Evolutionary conservation across 1,284 basidiomycete genomes (phyloP).

Genomic region (Fomitopsis betulina): DNA sequence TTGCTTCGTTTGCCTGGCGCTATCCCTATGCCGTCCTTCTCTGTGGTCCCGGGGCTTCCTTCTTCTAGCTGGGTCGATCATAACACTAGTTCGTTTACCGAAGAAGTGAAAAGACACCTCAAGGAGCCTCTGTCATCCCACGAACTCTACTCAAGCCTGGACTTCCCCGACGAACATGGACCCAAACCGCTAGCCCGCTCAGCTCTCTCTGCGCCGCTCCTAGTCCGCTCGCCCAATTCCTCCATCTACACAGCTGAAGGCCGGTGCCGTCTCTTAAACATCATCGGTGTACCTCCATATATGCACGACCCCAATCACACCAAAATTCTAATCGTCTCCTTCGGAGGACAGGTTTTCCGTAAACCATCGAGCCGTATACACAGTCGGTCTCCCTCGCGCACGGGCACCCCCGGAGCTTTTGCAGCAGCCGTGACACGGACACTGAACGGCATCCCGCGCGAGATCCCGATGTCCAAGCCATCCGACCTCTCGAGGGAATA

Average conservation of each 20-base stretch:
- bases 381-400: conserved; percentile 19
- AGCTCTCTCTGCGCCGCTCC: conserved; percentile 54
- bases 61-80: conserved; percentile 60
- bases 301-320: conserved; percentile 43
- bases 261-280: conserved; percentile 46
- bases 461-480: neutral
- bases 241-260: conserved; percentile 48
- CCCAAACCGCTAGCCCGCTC: conserved; percentile 33
- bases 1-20: conserved; percentile 65
- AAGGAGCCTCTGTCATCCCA: conserved; percentile 23
- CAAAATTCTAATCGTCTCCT: conserved; percentile 70
- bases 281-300: conserved; percentile 53
- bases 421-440: neutral
- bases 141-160: conserved; percentile 33
- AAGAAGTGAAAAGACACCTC: conserved; percentile 40
- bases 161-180: conserved; percentile 29
- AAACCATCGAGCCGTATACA: conserved; percentile 41
- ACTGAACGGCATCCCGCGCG: neutral
- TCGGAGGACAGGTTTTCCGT: conserved; percentile 72
- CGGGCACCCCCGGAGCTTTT: conserved; percentile 8
- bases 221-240: conserved; percentile 50
- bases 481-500: neutral
- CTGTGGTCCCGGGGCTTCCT: conserved; percentile 46
- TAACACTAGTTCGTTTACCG: conserved; percentile 37
- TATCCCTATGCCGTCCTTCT: conserved; percentile 74